phyloP scores from a whole-genome alignment of 2,329 filamentous ascomycete genomes.

The Cordyceps cateniannulata region DNA sequence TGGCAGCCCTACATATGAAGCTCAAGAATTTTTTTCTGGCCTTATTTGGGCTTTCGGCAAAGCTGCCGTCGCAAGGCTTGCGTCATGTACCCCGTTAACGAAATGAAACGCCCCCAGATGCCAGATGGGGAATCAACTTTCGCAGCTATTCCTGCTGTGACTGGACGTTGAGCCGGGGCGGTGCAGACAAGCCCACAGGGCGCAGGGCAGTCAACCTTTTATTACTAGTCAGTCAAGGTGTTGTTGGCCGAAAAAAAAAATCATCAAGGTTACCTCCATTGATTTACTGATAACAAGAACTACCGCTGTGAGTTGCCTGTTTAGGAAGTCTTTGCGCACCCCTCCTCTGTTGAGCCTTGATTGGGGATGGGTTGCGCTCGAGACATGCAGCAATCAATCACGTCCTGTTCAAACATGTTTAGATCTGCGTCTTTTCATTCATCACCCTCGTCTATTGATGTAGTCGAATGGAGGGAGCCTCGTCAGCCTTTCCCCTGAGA shows the following conservation, averaged over 20 bases:
- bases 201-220: background rate
- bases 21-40: background rate
- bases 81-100: background rate
- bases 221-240: too few species aligned
- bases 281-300: background rate
- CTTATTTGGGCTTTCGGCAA: background rate
- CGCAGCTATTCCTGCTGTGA: too few species aligned
- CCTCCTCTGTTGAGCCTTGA: background rate
- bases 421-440: background rate
- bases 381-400: background rate
- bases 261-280: too few species aligned
- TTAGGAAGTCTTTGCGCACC: background rate
- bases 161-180: background rate
- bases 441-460: background rate
- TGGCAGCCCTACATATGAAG: background rate
- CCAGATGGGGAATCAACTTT: background rate
- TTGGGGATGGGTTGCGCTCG: background rate
- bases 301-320: background rate
- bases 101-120: background rate
- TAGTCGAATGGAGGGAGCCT: background rate
- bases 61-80: background rate
- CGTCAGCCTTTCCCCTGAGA: background rate
- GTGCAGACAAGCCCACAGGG: constrained; percentile 1
- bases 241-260: background rate
- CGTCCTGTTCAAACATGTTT: background rate